phyloP scores from a whole-genome alignment of 2,329 filamentous ascomycete genomes.

The Ceratocystis eucalypticola region DNA sequence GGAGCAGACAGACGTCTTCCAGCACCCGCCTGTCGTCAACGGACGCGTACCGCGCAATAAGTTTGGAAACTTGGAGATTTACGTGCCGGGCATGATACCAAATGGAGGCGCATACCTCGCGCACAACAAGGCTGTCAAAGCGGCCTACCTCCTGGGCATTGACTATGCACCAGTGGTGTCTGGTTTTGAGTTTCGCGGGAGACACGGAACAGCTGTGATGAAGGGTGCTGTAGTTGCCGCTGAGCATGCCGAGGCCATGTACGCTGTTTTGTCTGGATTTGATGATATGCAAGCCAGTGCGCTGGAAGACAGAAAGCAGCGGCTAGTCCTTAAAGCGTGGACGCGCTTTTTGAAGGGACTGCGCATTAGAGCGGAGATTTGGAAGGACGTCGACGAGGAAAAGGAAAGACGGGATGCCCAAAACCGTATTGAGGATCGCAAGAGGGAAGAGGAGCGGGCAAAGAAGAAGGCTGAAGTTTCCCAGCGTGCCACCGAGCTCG shows the following conservation, averaged over 20 bases:
- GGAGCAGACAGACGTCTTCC: constrained; percentile 59
- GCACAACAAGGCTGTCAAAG: constrained; percentile 47
- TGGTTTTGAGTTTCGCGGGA: constrained; percentile 76
- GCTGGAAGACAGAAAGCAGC: constrained; percentile 56
- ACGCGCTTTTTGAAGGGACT: constrained; percentile 61
- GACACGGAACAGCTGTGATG: constrained; percentile 72
- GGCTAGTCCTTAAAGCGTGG: constrained; percentile 56
- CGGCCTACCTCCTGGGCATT: constrained; percentile 61
- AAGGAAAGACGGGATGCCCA: constrained; percentile 8
- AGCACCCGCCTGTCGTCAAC: constrained; percentile 58
- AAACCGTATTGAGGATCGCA: constrained; percentile 1
- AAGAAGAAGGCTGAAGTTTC: background rate
- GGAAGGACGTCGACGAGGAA: constrained; percentile 20
- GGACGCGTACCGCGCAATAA: constrained; percentile 77
- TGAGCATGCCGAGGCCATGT: constrained; percentile 59
- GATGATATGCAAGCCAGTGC: constrained; percentile 50
- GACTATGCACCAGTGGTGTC: constrained; percentile 85
- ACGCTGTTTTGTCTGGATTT: constrained; percentile 54
- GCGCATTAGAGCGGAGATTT: constrained; percentile 58
- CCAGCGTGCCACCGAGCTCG: background rate
- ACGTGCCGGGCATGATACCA: constrained; percentile 84
- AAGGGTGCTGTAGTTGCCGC: constrained; percentile 62
- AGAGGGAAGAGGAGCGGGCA: background rate
- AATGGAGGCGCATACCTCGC: constrained; percentile 61
- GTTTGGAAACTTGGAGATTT: constrained; percentile 88